Percentiles rank a stretch among this genome's conserved stretches.
phyloP scores from a whole-genome alignment of 202 grass and related monocot species.

The Saccharum hybrid region DNA sequence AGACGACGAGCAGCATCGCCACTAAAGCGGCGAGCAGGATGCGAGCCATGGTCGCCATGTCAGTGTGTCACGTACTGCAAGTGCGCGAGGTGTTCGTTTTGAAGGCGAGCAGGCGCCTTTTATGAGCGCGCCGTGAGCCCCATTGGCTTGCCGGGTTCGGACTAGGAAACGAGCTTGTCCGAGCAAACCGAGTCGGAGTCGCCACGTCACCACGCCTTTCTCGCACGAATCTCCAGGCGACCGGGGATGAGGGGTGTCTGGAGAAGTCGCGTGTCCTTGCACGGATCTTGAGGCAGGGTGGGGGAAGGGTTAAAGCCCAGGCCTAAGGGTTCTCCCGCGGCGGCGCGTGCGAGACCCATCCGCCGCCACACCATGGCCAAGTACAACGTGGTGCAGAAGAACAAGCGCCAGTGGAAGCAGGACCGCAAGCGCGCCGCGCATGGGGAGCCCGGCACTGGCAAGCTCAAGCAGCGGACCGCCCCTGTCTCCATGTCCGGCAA shows the following conservation, averaged over 20 bases:
- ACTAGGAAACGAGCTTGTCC: conserved; percentile 11
- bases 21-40: background rate
- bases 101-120: background rate
- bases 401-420: conserved; percentile 69
- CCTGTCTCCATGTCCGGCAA: conserved; percentile 82
- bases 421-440: conserved; percentile 73
- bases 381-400: conserved; percentile 78
- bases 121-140: background rate
- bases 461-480: conserved; percentile 74
- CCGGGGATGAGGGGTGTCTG: too few species aligned
- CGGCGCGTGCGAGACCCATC: conserved; percentile 34
- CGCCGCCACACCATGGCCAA: conserved; percentile 72
- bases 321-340: conserved; percentile 30
- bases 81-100: background rate
- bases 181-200: background rate
- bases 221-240: background rate
- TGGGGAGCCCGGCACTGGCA: conserved; percentile 70
- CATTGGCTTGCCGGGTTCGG: background rate
- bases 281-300: conserved; percentile 10
- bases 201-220: background rate
- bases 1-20: background rate
- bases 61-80: background rate
- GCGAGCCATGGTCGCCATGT: conserved; percentile 13
- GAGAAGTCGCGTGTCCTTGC: background rate
- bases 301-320: conserved; percentile 30